A percentile compares a stretch with the other conserved stretches of the same genome.
Evolutionary conservation across 306 rosid species (phyloP).

Genomic region (Cicer bijugum): DNA sequence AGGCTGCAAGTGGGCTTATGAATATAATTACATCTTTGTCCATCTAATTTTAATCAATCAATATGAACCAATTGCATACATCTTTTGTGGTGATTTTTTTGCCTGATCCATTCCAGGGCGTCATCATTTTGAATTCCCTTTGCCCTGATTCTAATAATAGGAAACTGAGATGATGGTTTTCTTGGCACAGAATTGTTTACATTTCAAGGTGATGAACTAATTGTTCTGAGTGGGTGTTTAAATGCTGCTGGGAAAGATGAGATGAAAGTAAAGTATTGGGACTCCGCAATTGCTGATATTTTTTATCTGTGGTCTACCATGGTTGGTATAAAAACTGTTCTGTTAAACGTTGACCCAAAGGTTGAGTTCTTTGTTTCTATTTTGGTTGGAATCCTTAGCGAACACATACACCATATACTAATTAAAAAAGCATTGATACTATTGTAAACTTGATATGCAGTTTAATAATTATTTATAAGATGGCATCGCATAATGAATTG

Average conservation of each 20-base stretch:
- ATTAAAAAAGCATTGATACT: background rate
- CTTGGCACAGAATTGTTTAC: background rate
- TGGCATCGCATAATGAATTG: too few species aligned
- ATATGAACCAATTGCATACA: background rate
- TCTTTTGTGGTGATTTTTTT: background rate
- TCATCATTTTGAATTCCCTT: background rate
- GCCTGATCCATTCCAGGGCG: background rate
- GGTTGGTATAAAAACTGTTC: background rate
- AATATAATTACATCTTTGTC: conserved; percentile 53
- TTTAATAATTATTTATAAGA: background rate
- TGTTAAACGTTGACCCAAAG: background rate
- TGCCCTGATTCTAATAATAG: background rate
- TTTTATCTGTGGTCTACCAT: background rate
- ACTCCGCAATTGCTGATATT: too few species aligned
- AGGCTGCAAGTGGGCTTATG: conserved; percentile 47
- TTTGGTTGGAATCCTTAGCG: background rate
- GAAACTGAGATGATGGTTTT: conserved; percentile 5
- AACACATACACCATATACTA: background rate
- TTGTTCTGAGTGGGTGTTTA: too few species aligned
- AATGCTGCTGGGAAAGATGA: too few species aligned
- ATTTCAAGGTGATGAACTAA: background rate
- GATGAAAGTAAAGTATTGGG: too few species aligned
- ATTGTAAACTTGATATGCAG: background rate
- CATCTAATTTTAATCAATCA: conserved; percentile 18
- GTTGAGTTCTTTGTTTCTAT: background rate